Percentiles rank a stretch among this genome's conserved stretches.
Evolutionary conservation across 306 rosid species (phyloP).

Genomic region (Vicia villosa): DNA sequence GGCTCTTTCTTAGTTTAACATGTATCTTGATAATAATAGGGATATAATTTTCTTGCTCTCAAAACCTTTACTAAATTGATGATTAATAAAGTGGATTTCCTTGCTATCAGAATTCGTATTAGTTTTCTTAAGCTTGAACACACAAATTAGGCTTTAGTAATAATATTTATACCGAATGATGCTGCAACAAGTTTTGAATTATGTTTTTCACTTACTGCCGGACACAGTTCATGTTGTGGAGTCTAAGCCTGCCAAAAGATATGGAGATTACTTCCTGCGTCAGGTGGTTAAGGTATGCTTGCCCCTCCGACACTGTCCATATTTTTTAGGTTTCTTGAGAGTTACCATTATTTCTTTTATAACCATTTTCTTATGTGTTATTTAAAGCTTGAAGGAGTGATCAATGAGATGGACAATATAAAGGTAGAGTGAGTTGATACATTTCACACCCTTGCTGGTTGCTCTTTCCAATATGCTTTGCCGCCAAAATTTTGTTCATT

Average conservation of each 20-base stretch:
- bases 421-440: constrained; percentile 66
- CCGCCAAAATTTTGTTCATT: constrained; percentile 23
- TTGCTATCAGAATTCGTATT: background rate
- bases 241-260: constrained; percentile 70
- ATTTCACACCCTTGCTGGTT: constrained; percentile 10
- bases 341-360: background rate
- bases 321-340: constrained; percentile 6
- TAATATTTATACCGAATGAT: constrained; percentile 3
- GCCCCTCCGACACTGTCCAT: background rate
- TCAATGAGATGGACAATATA: constrained; percentile 73
- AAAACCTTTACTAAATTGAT: constrained; percentile 2
- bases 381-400: constrained; percentile 82
- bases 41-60: constrained; percentile 3
- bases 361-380: constrained; percentile 6
- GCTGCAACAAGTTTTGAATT: background rate
- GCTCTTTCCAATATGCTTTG: constrained; percentile 19
- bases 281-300: constrained; percentile 80
- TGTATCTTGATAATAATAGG: constrained; percentile 1
- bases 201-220: constrained; percentile 52
- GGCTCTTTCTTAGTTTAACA: background rate
- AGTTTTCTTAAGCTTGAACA: background rate
- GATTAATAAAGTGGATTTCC: background rate
- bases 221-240: constrained; percentile 68
- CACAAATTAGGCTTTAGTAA: background rate
- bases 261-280: constrained; percentile 90